Base-by-base conservation (phyloP, 805 yeast genomes). In the Candida patagonica region DNA sequence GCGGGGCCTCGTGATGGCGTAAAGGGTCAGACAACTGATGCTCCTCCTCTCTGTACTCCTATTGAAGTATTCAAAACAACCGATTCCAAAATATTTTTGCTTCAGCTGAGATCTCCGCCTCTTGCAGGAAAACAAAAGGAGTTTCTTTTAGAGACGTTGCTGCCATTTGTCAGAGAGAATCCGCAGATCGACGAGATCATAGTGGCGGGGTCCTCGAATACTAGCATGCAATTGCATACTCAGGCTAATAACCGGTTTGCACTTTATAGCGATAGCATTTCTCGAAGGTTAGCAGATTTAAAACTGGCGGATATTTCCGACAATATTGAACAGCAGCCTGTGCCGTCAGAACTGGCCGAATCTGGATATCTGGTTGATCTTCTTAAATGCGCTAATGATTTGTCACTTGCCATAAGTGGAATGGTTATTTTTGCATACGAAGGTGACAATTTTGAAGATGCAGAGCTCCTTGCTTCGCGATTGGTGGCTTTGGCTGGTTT, bases 401-500 rank as follows among this genome's bases (percentile, higher is more conserved):
- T 13, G 26, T 7, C 16, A 13, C 13, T 33, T 23, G 29, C 40
- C 30, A n/a, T 17, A 4, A 29, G 30, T 7, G 61, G 57, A 1
- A 26, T 59, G 1, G 72, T 74, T 8, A 65, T 74, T 13, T 78
- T 70, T 55, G 94, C 80, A 1, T 86, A 84, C 58, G 96, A 88
- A 56, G 96, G 97, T 25, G 96, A 88, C 58, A 89, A 89, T 57
- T 71, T 78, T 22, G 54, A 59, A 16, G 95, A 87, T 56, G 92
- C 94, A 6, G 65, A 64, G 31, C 45, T 54, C 7, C 58, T 80
- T 44, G 76, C 82, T 2, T 45, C 46, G 9, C 56, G 59, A 24
- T 55, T 68, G 2, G 47, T 56, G 5, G 48, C 59, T 4, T 44
- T 63, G 15, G 49, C 65, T 21, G 55, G 48, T 5, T 29, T 40